Evolutionary conservation across 768 basidiomycete species (phyloP).

Genomic region (Mycena chlorophos): DNA sequence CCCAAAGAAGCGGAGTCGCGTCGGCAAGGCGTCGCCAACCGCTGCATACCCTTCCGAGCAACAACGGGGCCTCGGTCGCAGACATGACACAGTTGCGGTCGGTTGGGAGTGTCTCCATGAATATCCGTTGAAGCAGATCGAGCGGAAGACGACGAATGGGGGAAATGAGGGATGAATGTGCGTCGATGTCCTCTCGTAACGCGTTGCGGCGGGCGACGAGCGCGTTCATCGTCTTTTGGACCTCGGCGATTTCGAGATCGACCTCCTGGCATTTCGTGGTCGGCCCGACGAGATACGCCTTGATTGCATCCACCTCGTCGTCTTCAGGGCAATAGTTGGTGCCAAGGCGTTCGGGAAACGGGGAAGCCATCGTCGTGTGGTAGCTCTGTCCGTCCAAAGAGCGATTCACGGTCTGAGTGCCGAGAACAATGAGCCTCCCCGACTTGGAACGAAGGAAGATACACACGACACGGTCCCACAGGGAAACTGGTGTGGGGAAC

Average conservation of each 20-base stretch:
- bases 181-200: neutral
- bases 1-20: neutral
- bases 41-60: neutral
- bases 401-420: no score
- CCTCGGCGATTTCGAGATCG: neutral
- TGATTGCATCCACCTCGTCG: slow-evolving; percentile 7
- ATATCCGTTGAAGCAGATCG: neutral
- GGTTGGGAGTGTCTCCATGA: neutral
- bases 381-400: no score
- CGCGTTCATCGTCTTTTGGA: neutral
- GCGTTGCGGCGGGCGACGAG: no score
- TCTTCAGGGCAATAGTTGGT: neutral
- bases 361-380: no score
- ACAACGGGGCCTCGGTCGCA: neutral
- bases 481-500: no score
- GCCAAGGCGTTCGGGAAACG: slow-evolving; percentile 8
- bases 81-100: neutral
- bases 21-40: neutral
- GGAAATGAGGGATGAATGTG: neutral
- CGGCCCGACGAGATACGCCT: slow-evolving; percentile 4
- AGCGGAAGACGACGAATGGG: neutral
- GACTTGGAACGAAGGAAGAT: no score
- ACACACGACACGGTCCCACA: no score
- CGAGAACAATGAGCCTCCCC: no score
- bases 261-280: neutral